These are phyloP conservation scores for Paramecium tetraurelia DNA, from an alignment of 73 alveolate genomes.

Conservation along the genomic window DNA sequence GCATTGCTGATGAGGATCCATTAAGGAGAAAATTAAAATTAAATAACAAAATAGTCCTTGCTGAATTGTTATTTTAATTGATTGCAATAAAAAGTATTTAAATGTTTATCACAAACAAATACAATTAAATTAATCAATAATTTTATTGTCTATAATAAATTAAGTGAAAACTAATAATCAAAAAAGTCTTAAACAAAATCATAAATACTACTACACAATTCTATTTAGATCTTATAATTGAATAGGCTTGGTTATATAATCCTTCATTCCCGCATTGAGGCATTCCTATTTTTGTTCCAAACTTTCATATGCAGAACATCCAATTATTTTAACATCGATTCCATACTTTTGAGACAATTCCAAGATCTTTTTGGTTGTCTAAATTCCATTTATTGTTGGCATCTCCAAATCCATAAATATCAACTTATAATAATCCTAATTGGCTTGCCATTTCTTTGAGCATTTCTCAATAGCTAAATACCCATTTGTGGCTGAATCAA, in stretches of 20 bases:
- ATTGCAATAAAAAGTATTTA: not conserved
- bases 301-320: conserved; percentile 31
- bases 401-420: conserved; percentile 50
- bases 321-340: not conserved
- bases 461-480: not conserved
- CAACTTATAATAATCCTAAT: not conserved
- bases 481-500: conserved; percentile 19
- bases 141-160: too few species aligned
- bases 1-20: not conserved
- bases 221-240: not conserved
- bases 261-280: not conserved
- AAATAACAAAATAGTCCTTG: not conserved
- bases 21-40: not conserved
- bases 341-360: not conserved
- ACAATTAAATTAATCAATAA: too few species aligned
- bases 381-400: conserved; percentile 35
- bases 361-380: not conserved
- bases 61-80: not conserved
- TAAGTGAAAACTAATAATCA: not conserved
- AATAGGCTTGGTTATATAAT: conserved; percentile 15
- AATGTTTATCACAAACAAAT: not conserved
- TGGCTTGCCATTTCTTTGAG: not conserved
- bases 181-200: not conserved
- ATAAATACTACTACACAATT: conserved; percentile 25
- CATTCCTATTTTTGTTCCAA: not conserved